Evolutionary conservation across 2,329 filamentous ascomycete species (phyloP).

Genomic region (Colletotrichum horii): DNA sequence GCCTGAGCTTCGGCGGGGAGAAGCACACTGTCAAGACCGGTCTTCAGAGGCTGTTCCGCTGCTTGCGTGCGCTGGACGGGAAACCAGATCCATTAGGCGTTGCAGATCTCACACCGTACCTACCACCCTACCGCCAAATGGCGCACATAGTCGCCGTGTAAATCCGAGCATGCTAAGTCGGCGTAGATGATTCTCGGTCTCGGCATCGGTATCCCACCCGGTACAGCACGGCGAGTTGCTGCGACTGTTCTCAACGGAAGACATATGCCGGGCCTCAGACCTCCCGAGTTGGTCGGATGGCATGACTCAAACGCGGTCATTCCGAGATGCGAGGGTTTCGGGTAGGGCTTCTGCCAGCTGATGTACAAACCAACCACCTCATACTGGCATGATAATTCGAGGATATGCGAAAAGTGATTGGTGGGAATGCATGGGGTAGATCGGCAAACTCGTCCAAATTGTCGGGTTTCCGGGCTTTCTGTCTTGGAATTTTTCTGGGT

Average conservation of each 20-base stretch:
- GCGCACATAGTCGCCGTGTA: neutral
- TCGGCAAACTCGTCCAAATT: neutral
- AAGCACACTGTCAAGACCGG: constrained; percentile 1
- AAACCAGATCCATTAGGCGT: neutral
- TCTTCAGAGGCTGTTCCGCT: neutral
- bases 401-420: neutral
- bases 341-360: neutral
- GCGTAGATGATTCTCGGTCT: neutral
- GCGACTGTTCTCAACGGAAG: neutral
- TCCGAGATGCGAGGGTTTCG: neutral
- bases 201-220: neutral
- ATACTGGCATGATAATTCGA: neutral
- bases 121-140: neutral
- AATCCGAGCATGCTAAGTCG: neutral
- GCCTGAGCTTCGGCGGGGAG: constrained; percentile 3
- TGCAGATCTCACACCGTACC: neutral
- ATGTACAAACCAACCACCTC: neutral
- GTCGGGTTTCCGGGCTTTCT: neutral
- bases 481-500: neutral
- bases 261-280: neutral
- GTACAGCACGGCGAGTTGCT: neutral
- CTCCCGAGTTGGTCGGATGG: neutral
- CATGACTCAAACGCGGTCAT: neutral
- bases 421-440: neutral
- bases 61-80: neutral